phyloP scores from a whole-genome alignment of 495 filamentous ascomycete genomes.

The Diplogelasinospora grovesii region DNA sequence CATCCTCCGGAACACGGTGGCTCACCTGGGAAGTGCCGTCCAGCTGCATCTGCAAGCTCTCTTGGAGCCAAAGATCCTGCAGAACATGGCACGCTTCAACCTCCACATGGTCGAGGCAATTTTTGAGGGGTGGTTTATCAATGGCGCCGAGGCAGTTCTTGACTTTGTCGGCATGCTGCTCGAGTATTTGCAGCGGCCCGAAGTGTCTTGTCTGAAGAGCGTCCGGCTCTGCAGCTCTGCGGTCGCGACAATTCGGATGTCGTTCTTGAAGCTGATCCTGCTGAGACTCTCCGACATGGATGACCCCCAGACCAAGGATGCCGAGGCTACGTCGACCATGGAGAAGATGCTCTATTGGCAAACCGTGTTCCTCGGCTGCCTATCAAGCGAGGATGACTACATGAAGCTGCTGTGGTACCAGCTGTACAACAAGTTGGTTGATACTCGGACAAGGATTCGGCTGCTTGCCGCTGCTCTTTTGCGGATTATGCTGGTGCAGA shows the following conservation, averaged over 20 bases:
- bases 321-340: conserved; percentile 60
- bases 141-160: conserved; percentile 72
- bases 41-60: conserved; percentile 64
- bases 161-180: conserved; percentile 81
- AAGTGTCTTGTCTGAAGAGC: conserved; percentile 70
- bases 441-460: conserved; percentile 56
- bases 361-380: conserved; percentile 71
- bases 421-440: conserved; percentile 76
- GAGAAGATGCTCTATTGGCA: conserved; percentile 93
- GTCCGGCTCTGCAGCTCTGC: conserved; percentile 83
- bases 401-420: conserved; percentile 82
- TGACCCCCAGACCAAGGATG: conserved; percentile 47
- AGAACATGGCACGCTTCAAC: conserved; percentile 74
- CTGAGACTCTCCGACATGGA: conserved; percentile 79
- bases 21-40: conserved; percentile 60
- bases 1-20: conserved; percentile 67
- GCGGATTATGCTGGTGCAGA: conserved; percentile 88
- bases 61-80: conserved; percentile 75
- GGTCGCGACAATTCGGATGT: conserved; percentile 62
- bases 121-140: conserved; percentile 92
- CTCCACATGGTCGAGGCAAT: conserved; percentile 79
- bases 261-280: conserved; percentile 69
- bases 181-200: conserved; percentile 83
- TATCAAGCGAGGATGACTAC: conserved; percentile 67
- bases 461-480: conserved; percentile 74